Base-by-base conservation (phyloP, 2,329 filamentous ascomycete genomes). In the Huntiella abstrusa region DNA sequence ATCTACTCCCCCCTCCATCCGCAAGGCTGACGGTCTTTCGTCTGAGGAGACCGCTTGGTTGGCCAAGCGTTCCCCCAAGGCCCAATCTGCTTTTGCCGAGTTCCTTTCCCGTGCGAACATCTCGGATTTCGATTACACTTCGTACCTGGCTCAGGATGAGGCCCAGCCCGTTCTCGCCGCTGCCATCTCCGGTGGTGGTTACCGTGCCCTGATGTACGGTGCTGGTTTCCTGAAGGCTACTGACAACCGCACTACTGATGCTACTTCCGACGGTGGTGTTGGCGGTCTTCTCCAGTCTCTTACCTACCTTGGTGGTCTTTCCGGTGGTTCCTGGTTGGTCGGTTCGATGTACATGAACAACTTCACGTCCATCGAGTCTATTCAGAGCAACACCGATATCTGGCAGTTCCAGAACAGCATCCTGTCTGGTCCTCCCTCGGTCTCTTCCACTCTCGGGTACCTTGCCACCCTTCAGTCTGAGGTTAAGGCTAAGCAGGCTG, bases 281-380 rank as follows among this genome's bases (percentile, higher is more conserved):
- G 83, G 85, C 43, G 86, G 86, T 3, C 63, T 93, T 52, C 65
- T 94, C 51, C 86, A 94, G 64, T 71, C 80, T 3, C 63, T 83
- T 0, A 93, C 84, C 0, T 94, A 93, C 57, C 59, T 92, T 10
- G 70, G 83, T 2, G 85, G 83, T 6, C 67, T 93, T 3, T 88
- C 83, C 5, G 85, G 86, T 28, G 85, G 85, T 46, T 75, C 78
- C 44, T 93, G 86, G 86, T 67, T 92, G 13, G 72, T 92, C 4
- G 83, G 83, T n/a, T 84, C 80, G 46, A 65, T 93, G 7, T 87
- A 75, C 56, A 66, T 76, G 54, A 94, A 94, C 67, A 92, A 92
- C 64, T 92, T 85, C 58, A 80, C 77, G 7, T 75, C 77, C 0
- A 70, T 87, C 3, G 61, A 71, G 41, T 59, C 59, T 41, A 42